Conservation (phyloP, 2,329 filamentous ascomycete species). For the Diaporthe vaccinii region DNA sequence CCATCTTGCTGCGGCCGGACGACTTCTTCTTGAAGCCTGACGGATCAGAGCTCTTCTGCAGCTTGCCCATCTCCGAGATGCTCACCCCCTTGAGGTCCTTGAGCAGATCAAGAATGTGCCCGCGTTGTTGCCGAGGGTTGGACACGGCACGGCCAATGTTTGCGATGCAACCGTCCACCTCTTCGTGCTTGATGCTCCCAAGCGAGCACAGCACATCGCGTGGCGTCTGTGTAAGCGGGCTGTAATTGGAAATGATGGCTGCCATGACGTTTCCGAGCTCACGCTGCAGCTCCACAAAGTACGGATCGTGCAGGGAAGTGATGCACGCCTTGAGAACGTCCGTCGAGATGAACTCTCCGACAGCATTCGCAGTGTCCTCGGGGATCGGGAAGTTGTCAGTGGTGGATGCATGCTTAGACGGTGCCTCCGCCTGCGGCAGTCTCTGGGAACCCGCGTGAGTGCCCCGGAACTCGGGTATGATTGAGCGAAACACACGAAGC, state of each 20-base stretch:
- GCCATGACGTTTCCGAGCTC: conserved; percentile 92
- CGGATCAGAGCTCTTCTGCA: conserved; percentile 66
- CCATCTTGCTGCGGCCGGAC: conserved; percentile 67
- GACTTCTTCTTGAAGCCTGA: conserved; percentile 38
- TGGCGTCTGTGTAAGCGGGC: conserved; percentile 77
- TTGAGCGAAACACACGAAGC: conserved; percentile 85
- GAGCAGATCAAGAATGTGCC: conserved; percentile 85
- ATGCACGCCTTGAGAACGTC: conserved; percentile 93
- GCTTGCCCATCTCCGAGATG: conserved; percentile 92
- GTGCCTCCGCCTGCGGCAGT: conserved; percentile 46
- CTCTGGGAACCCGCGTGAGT: conserved; percentile 22
- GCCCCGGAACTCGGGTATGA: conserved; percentile 80
- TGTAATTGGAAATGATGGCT: conserved; percentile 84
- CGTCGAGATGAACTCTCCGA: conserved; percentile 90
- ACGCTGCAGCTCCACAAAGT: conserved; percentile 96
- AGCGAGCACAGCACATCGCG: conserved; percentile 82
- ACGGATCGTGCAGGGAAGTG: conserved; percentile 91
- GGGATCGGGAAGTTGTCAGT: conserved; percentile 62
- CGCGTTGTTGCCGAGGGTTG: conserved; percentile 82
- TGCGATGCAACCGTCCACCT: conserved; percentile 75
- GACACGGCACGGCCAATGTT: conserved; percentile 70
- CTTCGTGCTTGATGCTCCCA: conserved; percentile 78
- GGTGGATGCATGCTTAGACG: conserved; percentile 39
- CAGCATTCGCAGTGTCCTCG: conserved; percentile 70
- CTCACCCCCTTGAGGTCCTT: conserved; percentile 91